Evolutionary conservation across 345 rosid genomes (phyloP).

Genomic region (Hirschfeldia incana): DNA sequence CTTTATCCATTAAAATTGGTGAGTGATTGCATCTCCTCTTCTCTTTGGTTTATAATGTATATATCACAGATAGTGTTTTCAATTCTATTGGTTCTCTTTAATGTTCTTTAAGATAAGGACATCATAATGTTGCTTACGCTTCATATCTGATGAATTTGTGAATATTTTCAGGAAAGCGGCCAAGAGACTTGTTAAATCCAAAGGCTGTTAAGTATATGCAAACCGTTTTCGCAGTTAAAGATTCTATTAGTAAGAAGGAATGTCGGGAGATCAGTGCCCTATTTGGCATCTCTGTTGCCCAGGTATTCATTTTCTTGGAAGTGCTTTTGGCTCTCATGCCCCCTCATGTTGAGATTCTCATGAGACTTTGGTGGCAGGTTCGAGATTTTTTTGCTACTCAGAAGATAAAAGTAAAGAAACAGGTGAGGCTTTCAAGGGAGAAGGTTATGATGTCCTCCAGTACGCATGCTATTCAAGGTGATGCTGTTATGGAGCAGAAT

Average conservation of each 20-base stretch:
- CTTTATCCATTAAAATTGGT: slow-evolving; percentile 92
- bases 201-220: slow-evolving; percentile 95
- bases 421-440: slow-evolving; percentile 79
- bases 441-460: slow-evolving; percentile 50
- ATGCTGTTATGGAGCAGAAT: slow-evolving; percentile 34
- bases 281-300: slow-evolving; percentile 81
- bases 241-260: slow-evolving; percentile 92
- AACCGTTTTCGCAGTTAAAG: slow-evolving; percentile 87
- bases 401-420: slow-evolving; percentile 80
- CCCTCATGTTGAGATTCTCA: neutral
- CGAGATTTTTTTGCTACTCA: slow-evolving; percentile 88
- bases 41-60: neutral
- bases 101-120: neutral
- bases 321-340: neutral
- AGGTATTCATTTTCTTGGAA: slow-evolving; percentile 48
- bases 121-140: neutral
- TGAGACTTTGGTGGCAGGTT: slow-evolving; percentile 49
- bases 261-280: slow-evolving; percentile 89
- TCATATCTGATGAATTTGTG: slow-evolving; percentile 15
- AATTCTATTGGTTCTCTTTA: slow-evolving; percentile 52
- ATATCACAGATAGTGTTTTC: neutral
- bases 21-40: slow-evolving; percentile 35
- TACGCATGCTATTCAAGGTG: slow-evolving; percentile 34
- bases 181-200: slow-evolving; percentile 91
- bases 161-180: slow-evolving; percentile 79